Conservation (phyloP, 2,329 filamentous ascomycete genomes). For the Zymoseptoria tritici region DNA sequence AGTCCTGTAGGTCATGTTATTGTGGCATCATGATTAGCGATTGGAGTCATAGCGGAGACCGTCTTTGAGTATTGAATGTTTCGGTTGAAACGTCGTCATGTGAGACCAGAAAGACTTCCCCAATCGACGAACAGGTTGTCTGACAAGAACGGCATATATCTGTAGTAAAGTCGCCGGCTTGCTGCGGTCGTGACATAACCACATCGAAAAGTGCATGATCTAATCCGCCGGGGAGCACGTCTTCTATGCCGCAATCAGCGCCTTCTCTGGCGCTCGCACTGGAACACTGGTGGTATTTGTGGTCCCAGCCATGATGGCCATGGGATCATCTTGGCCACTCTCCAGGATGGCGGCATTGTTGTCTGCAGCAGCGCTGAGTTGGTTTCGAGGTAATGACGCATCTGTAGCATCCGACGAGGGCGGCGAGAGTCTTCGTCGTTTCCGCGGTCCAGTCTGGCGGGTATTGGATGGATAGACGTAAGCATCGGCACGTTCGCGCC, state of each 20-base stretch:
- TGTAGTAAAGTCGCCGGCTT: constrained; percentile 1
- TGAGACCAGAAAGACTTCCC: constrained; percentile 12
- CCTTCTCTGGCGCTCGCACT: constrained; percentile 6
- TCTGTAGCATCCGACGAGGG: neutral
- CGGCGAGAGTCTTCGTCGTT: constrained; percentile 16
- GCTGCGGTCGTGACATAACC: constrained; percentile 4
- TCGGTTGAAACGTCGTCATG: neutral
- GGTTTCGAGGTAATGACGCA: neutral
- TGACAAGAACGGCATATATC: constrained; percentile 7
- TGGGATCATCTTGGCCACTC: neutral
- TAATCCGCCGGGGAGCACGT: neutral
- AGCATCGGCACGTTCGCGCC: constrained; percentile 13
- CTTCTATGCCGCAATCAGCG: neutral
- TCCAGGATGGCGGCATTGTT: neutral
- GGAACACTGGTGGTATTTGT: constrained; percentile 13
- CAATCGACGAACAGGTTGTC: constrained; percentile 13
- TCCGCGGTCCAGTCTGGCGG: constrained; percentile 2
- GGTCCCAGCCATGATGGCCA: neutral
- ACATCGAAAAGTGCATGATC: constrained; percentile 9
- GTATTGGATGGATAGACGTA: constrained; percentile 16
- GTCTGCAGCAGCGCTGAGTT: neutral
- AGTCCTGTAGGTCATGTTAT: neutral
- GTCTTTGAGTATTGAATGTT: neutral
- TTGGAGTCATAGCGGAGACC: neutral
- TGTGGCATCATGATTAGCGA: neutral